Evolutionary conservation across 306 rosid genomes (phyloP).

Genomic region (Sophora flavescens): DNA sequence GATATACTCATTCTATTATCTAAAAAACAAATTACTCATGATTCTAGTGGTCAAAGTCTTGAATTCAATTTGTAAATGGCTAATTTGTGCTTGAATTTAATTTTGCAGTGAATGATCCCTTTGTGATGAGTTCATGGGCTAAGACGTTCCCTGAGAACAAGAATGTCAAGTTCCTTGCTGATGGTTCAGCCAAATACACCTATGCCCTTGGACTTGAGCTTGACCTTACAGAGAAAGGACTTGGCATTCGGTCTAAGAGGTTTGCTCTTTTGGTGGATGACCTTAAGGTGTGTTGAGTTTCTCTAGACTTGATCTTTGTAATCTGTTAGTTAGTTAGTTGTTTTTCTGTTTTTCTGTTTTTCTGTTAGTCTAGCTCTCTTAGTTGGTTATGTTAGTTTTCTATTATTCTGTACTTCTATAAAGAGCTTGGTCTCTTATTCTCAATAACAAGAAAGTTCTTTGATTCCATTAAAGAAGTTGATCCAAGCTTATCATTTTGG

Average conservation of each 20-base stretch:
- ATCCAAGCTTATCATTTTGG: too few species aligned
- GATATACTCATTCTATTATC: background rate
- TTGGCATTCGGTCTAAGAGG: constrained; percentile 82
- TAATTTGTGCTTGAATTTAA: constrained; percentile 26
- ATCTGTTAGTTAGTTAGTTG: too few species aligned
- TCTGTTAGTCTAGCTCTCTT: too few species aligned
- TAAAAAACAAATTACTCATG: background rate
- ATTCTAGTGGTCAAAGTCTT: background rate
- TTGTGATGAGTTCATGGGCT: constrained; percentile 94
- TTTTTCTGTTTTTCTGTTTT: too few species aligned
- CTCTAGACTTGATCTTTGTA: too few species aligned
- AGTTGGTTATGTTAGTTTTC: too few species aligned
- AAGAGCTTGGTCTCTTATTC: too few species aligned
- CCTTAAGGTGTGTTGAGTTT: too few species aligned
- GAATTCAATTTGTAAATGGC: background rate
- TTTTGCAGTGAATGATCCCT: constrained; percentile 85
- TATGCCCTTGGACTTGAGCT: constrained; percentile 88
- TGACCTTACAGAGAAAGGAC: constrained; percentile 83
- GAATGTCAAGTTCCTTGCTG: constrained; percentile 90
- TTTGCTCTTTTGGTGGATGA: constrained; percentile 82
- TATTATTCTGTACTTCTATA: too few species aligned
- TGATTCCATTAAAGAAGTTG: too few species aligned
- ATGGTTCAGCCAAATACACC: constrained; percentile 87
- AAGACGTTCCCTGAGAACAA: constrained; percentile 86
- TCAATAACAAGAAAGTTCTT: too few species aligned